These are phyloP conservation scores for Arthroderma uncinatum DNA, from an alignment of 2,329 filamentous ascomycete species.

Conservation along the genomic window DNA sequence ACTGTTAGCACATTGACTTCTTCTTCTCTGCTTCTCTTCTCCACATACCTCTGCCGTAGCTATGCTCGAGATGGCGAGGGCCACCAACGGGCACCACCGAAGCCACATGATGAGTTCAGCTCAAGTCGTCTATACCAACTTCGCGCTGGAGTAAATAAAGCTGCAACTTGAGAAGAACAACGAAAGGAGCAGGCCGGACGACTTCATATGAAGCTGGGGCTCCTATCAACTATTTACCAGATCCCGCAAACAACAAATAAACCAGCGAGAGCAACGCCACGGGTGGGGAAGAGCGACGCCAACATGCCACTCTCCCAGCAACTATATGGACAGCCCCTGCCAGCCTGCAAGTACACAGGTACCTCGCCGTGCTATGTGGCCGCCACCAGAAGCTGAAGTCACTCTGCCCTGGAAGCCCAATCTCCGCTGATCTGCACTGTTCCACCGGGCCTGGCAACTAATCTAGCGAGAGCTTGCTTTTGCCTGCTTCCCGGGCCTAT, in stretches of 20 bases:
- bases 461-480: background rate
- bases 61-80: conserved; percentile 1
- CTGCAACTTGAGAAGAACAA: background rate
- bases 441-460: background rate
- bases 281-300: conserved; percentile 4
- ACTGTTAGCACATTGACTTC: background rate
- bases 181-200: background rate
- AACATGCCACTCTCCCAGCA: background rate
- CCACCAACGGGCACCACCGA: conserved; percentile 5
- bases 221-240: background rate
- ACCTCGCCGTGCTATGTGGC: background rate
- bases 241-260: conserved; percentile 1
- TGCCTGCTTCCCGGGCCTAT: background rate
- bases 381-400: background rate
- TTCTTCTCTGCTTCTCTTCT: background rate
- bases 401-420: background rate
- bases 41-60: conserved; percentile 7
- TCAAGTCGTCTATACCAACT: background rate
- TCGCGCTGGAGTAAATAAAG: background rate
- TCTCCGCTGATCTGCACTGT: conserved; percentile 2
- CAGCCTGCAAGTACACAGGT: background rate
- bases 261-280: background rate
- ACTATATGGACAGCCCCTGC: background rate
- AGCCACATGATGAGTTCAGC: conserved; percentile 8
- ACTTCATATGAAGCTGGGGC: background rate